Evolutionary conservation across 1,284 basidiomycete genomes (phyloP).

Genomic region (Xerocomus cyaneibrunnescens): DNA sequence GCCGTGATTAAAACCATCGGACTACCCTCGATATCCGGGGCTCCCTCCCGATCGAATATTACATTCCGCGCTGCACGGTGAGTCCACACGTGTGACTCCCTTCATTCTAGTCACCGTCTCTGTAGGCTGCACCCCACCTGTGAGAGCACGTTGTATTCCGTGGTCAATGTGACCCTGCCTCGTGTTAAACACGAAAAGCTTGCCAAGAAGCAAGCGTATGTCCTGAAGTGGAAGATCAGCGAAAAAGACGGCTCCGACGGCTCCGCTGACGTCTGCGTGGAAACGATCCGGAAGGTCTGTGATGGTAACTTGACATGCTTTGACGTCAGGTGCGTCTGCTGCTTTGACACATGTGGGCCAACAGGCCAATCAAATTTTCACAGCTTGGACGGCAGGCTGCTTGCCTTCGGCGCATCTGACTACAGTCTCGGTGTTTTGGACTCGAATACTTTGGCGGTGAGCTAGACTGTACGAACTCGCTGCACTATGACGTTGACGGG

Average conservation of each 20-base stretch:
- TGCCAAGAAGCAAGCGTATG: slow-evolving; percentile 55
- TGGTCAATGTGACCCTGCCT: slow-evolving; percentile 68
- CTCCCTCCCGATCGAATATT: slow-evolving; percentile 44
- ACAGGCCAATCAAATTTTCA: slow-evolving; percentile 8
- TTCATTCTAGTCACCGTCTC: slow-evolving; percentile 19
- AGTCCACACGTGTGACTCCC: slow-evolving; percentile 16
- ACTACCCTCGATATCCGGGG: slow-evolving; percentile 51
- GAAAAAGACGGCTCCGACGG: slow-evolving; percentile 42
- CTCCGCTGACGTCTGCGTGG: slow-evolving; percentile 37
- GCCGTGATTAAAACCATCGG: slow-evolving; percentile 52
- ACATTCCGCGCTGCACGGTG: slow-evolving; percentile 76
- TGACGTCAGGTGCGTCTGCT: slow-evolving; percentile 67
- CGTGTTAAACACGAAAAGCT: slow-evolving; percentile 54
- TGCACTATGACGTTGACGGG: slow-evolving; percentile 1
- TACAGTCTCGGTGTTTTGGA: slow-evolving; percentile 86
- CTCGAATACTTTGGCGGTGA: slow-evolving; percentile 73
- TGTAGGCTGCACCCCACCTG: slow-evolving; percentile 61
- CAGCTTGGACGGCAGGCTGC: slow-evolving; percentile 76
- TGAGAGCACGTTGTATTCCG: slow-evolving; percentile 62
- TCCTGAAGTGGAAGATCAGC: slow-evolving; percentile 65
- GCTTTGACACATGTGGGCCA: slow-evolving; percentile 7
- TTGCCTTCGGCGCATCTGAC: slow-evolving; percentile 90
- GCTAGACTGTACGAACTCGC: slow-evolving; percentile 23
- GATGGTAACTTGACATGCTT: slow-evolving; percentile 84
- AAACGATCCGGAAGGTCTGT: slow-evolving; percentile 62